phyloP scores from a whole-genome alignment of 352 stramenopile genomes.

The Phytophthora palmivora region DNA sequence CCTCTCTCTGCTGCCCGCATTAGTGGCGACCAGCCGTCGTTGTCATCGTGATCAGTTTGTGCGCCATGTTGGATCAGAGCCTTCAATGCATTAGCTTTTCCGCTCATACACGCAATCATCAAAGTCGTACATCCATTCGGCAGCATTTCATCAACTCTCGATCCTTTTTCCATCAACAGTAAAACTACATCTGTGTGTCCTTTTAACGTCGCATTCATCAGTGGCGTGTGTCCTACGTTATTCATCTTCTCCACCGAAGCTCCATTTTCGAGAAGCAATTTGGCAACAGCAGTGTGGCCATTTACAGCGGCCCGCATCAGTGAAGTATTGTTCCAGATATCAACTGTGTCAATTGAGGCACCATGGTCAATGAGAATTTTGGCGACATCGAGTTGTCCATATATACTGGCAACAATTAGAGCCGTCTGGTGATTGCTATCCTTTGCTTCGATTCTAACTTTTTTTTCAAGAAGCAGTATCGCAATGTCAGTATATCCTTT shows the following conservation, averaged over 20 bases:
- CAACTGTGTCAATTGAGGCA: neutral
- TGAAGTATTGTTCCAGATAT: neutral
- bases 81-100: neutral
- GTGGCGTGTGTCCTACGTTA: too few relatives aligned
- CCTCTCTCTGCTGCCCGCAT: constrained; percentile 16
- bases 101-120: neutral
- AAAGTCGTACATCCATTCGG: neutral
- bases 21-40: constrained; percentile 1
- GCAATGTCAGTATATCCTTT: neutral
- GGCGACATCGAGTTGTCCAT: neutral
- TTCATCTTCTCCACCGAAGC: too few relatives aligned
- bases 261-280: neutral
- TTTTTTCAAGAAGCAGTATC: neutral
- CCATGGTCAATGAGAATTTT: neutral
- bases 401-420: neutral
- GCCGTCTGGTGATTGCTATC: neutral
- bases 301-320: constrained; percentile 5
- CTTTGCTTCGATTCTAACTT: neutral
- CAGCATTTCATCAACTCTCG: neutral
- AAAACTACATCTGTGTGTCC: neutral
- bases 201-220: too few relatives aligned
- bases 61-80: neutral
- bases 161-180: neutral
- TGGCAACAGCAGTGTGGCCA: constrained; percentile 3
- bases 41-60: neutral